Evolutionary conservation across 2,329 filamentous ascomycete genomes (phyloP).

Genomic region (Ascocoryne sarcoides): DNA sequence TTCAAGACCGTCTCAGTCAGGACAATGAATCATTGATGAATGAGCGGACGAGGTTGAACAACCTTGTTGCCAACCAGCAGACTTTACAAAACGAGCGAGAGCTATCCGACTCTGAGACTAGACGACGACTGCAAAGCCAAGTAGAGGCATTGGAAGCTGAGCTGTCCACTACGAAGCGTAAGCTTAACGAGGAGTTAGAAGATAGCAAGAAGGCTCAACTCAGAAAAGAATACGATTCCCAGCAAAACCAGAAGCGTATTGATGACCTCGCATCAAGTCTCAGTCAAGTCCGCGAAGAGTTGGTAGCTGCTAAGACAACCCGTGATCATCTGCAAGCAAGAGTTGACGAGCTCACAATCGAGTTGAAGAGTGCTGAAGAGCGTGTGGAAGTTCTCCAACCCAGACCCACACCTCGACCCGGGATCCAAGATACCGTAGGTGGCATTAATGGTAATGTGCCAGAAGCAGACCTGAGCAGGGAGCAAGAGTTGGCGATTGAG

Average conservation of each 20-base stretch:
- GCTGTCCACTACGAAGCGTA: constrained; percentile 68
- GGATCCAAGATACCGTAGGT: constrained; percentile 23
- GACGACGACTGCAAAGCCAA: constrained; percentile 68
- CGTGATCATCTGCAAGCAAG: constrained; percentile 82
- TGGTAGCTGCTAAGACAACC: constrained; percentile 76
- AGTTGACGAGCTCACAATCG: constrained; percentile 81
- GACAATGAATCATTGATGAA: constrained; percentile 80
- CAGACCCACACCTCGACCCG: constrained; percentile 58
- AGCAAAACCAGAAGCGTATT: constrained; percentile 82
- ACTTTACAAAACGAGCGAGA: constrained; percentile 89
- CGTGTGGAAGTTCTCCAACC: constrained; percentile 73
- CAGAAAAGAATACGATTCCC: constrained; percentile 82
- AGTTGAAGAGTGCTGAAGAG: constrained; percentile 84
- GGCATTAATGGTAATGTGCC: constrained; percentile 27
- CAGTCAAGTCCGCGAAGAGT: constrained; percentile 74
- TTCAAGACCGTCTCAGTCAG: constrained; percentile 78
- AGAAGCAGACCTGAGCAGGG: constrained; percentile 47
- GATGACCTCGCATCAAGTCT: constrained; percentile 81
- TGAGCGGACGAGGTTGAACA: constrained; percentile 77
- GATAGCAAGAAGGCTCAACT: constrained; percentile 75
- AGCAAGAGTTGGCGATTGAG: constrained; percentile 77
- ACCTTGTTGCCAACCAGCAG: constrained; percentile 74
- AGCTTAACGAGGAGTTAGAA: constrained; percentile 73
- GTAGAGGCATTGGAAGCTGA: constrained; percentile 75
- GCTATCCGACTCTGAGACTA: constrained; percentile 69